These are phyloP conservation scores for Venturiaceae sp. DNA, from an alignment of 2,329 filamentous ascomycete species.

Conservation along the genomic window DNA sequence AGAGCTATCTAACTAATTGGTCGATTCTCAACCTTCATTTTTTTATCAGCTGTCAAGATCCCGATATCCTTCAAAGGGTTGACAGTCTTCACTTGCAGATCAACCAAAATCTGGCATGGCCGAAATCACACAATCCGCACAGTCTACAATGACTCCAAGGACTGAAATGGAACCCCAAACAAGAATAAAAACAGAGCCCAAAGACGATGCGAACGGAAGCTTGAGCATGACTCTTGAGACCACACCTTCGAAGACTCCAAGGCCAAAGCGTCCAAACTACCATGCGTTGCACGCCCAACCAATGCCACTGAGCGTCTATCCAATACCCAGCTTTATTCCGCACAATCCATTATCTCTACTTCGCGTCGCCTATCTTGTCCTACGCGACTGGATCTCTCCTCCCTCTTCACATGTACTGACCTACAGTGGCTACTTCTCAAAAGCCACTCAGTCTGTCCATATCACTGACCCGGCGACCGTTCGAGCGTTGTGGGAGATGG, in stretches of 20 bases:
- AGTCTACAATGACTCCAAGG: neutral
- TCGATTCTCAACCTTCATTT: no score
- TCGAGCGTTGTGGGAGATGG: slow-evolving; percentile 84
- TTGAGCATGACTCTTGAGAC: neutral
- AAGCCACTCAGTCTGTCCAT: slow-evolving; percentile 72
- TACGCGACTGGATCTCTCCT: slow-evolving; percentile 59
- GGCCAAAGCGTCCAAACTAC: slow-evolving; percentile 43
- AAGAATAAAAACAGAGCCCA: neutral
- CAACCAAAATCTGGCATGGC: no score
- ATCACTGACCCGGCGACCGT: slow-evolving; percentile 68
- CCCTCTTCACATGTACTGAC: slow-evolving; percentile 55
- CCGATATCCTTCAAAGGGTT: no score
- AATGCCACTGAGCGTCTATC: slow-evolving; percentile 70
- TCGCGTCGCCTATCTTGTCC: slow-evolving; percentile 67
- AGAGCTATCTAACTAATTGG: neutral
- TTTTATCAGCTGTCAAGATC: no score
- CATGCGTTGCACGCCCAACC: slow-evolving; percentile 74
- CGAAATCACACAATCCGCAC: neutral
- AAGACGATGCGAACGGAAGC: neutral
- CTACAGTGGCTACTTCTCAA: slow-evolving; percentile 72
- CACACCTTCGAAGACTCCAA: neutral
- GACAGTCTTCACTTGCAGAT: no score
- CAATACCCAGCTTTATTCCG: slow-evolving; percentile 79
- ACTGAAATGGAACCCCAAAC: neutral
- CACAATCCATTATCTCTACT: slow-evolving; percentile 86